Evolutionary conservation across 805 yeast species (phyloP), one percentile per base, ranked within the genome.

Genomic region (Cyberlindnera veronae): DNA sequence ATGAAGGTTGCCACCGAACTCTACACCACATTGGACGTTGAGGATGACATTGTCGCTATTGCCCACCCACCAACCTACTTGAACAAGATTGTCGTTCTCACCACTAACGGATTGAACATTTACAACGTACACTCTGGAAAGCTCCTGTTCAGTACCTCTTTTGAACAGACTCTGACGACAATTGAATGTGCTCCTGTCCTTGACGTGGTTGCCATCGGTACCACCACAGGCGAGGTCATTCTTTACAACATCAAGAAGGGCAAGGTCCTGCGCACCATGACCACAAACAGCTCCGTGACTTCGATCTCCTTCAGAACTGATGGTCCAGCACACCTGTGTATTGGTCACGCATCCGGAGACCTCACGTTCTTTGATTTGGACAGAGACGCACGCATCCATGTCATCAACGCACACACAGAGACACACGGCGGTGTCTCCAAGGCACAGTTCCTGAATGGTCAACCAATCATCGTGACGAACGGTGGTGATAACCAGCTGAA

Each of bases 401-500:
- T 82, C 5, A 65, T 89, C 46, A 71, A 72, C 39, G 82, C 88
- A 10, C 97, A 91, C 58, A 72, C 71, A 39, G 91, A 83, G 51
- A 50, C 71, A 1, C 72, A 71, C 42, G 95, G 95, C 17, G 96
- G 96, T 50, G 79, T 89, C 12, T 68, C 88, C 5, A 77, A 75
- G 37, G 85, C 78, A 5, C 69, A 74, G 33, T 93, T 88, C 60
- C 67, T 93, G 41, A 83, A 86, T 51, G 97, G 97, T 3, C 98
- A 91, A 64, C 90, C 99, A 0, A 81, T 95, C 16, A 67, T 89
- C 14, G 82, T 93, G 12, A 84, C 96, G 3, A 79, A 83, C 32
- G 98, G 98, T 50, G 91, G 85, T 26, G 98, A 95, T 60, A 93
- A 93, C 62, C 77, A 79, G 28, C 68, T 93, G 51, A 86, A 86